Base-by-base conservation (phyloP, 2,329 filamentous ascomycete species). In the Penicillium sp. region DNA sequence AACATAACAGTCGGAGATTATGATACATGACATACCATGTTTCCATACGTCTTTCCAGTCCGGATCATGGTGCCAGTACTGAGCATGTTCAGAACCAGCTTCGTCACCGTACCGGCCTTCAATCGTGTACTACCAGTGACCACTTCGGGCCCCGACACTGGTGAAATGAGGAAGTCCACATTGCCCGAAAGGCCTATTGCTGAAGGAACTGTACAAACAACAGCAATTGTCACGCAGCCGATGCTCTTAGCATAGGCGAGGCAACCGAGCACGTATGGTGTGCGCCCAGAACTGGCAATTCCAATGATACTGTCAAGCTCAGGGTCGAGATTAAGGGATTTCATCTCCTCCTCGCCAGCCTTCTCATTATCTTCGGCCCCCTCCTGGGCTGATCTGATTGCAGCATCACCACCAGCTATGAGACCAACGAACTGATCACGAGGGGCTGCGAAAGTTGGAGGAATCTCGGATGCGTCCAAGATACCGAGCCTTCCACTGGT, bases 111-210 rank as follows among this genome's bases (percentile, higher is more conserved):
- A 14, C 76, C 76, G 1, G 76, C 75, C 58, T 78, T 78, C 53
- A 78, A 66, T 29, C 76, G 65, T 1, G 76, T 79, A 57, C 76
- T 79, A 2, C 76, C 76, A n/a, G 75, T 76, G 3, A 78, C 67
- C 4, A 76, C 71, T 59, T 78, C 76, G 1, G 76, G 69, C 0
- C 76, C 76, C 1, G 74, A 73, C 2, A 78, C 63, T n/a, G 70
- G 65, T 16, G 64, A 65, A 46, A 78, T 75, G 48, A 76, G 59
- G 35, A 61, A 62, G 27, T 73, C 66, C 2, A 69, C 65, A 36
- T 60, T 57, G 0, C 64, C 68, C 2, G 65, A 63, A 2, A 44
- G 45, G 19, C 58, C 58, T 56, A 72, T 70, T 0, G 64, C 66
- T 5, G 74, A 75, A 1, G 70, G 71, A 7, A 62, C 50, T n/a